phyloP scores from a whole-genome alignment of 331 rosid species.

The Stylosanthes scabra region DNA sequence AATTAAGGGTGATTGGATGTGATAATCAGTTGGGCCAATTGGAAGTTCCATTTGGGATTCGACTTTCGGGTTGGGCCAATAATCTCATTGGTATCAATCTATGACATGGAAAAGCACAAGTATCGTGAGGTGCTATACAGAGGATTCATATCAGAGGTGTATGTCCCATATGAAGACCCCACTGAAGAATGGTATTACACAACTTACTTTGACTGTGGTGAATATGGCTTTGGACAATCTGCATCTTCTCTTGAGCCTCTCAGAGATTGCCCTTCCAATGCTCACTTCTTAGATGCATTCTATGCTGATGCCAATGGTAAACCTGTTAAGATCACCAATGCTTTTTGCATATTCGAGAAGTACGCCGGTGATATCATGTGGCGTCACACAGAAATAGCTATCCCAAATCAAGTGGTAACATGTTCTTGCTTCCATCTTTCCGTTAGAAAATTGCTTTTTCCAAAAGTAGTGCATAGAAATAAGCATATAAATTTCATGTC shows the following conservation, averaged over 20 bases:
- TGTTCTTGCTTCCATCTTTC: too few species aligned
- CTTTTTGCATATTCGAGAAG: conserved; percentile 62
- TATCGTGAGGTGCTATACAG: conserved; percentile 57
- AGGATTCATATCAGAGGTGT: conserved; percentile 57
- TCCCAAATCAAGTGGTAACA: conserved; percentile 48
- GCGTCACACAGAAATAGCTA: conserved; percentile 63
- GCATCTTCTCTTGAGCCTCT: conserved; percentile 55
- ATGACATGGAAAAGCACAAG: conserved; percentile 27
- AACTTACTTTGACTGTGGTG: conserved; percentile 64
- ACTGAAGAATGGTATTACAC: conserved; percentile 65
- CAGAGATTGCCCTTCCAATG: conserved; percentile 67
- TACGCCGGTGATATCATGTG: conserved; percentile 52
- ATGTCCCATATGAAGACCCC: conserved; percentile 73
- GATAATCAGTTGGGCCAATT: conserved; percentile 66
- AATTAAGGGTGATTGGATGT: too few species aligned
- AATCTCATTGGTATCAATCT: conserved; percentile 49
- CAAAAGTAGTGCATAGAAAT: too few species aligned
- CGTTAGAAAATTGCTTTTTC: too few species aligned
- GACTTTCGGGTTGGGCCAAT: conserved; percentile 63
- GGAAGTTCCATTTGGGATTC: conserved; percentile 65
- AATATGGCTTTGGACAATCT: conserved; percentile 64
- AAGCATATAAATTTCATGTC: too few species aligned
- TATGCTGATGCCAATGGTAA: conserved; percentile 49
- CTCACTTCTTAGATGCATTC: conserved; percentile 61
- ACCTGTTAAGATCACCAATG: conserved; percentile 50